Evolutionary conservation across 495 filamentous ascomycete species (phyloP).

Genomic region (Physcia stellaris): DNA sequence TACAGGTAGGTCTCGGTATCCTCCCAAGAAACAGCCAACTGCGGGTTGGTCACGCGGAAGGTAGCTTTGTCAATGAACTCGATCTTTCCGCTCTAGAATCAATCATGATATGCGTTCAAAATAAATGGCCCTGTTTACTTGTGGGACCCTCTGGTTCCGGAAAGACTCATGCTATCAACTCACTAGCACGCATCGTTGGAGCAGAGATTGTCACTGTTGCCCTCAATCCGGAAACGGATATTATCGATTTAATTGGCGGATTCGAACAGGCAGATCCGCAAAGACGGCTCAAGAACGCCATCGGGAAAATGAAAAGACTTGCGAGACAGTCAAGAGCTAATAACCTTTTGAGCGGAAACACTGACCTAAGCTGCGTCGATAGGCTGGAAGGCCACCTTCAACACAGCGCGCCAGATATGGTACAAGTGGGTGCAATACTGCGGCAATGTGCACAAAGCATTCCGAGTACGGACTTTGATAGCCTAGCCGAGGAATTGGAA

Average conservation of each 20-base stretch:
- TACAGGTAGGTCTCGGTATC: constrained; percentile 70
- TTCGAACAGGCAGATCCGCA: constrained; percentile 87
- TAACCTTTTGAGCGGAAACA: neutral
- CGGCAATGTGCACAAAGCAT: neutral
- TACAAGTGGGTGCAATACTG: neutral
- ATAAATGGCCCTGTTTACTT: constrained; percentile 77
- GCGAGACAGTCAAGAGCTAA: neutral
- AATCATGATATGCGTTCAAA: constrained; percentile 70
- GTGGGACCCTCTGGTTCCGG: constrained; percentile 77
- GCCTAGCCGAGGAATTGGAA: constrained; percentile 22
- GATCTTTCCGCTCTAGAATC: constrained; percentile 65
- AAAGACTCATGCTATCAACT: constrained; percentile 65
- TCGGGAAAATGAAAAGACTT: constrained; percentile 33
- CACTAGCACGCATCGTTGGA: constrained; percentile 65
- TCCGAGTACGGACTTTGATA: constrained; percentile 17
- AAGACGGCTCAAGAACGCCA: constrained; percentile 45
- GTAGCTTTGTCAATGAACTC: constrained; percentile 30
- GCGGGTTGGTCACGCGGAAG: constrained; percentile 22
- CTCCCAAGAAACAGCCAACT: constrained; percentile 44
- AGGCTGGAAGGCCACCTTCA: neutral
- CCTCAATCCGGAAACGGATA: constrained; percentile 85
- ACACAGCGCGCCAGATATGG: neutral
- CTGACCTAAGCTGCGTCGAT: neutral
- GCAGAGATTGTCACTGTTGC: constrained; percentile 62
- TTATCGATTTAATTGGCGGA: constrained; percentile 91